phyloP scores from a whole-genome alignment of 495 filamentous ascomycete species.

The Tuber indicum region DNA sequence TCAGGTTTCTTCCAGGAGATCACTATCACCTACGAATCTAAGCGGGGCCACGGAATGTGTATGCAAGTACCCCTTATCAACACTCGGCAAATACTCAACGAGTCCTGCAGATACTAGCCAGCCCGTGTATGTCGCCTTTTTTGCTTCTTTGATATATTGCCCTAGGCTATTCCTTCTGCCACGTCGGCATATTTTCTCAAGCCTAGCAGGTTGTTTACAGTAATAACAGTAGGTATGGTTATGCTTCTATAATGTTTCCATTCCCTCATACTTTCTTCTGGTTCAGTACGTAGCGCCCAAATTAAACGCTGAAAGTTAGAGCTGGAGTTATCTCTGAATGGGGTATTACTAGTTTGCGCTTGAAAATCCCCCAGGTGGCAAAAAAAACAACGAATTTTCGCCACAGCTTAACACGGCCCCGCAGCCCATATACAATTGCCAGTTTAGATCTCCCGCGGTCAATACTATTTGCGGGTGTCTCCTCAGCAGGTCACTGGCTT shows the following conservation, averaged over 20 bases:
- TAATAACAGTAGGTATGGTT: background rate
- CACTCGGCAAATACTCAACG: background rate
- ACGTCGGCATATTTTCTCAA: background rate
- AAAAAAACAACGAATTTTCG: background rate
- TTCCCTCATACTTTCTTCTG: background rate
- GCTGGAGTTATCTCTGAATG: background rate
- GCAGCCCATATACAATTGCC: background rate
- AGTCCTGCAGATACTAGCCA: background rate
- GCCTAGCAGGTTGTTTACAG: background rate
- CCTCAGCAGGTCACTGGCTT: background rate
- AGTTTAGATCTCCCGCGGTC: background rate
- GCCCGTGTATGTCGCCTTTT: background rate
- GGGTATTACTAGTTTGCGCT: background rate
- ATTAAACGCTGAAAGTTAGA: background rate
- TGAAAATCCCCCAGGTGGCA: background rate
- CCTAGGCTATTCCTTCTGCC: background rate
- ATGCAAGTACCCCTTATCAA: background rate
- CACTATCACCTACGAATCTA: background rate
- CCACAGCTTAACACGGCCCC: background rate
- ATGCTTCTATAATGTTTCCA: background rate
- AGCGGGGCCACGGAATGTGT: background rate
- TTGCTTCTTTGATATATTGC: conserved; percentile 1
- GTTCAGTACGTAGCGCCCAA: background rate
- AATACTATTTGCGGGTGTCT: background rate
- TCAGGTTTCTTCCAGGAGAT: background rate